Base-by-base conservation (phyloP, 331 rosid genomes). In the Malus hybrid region DNA sequence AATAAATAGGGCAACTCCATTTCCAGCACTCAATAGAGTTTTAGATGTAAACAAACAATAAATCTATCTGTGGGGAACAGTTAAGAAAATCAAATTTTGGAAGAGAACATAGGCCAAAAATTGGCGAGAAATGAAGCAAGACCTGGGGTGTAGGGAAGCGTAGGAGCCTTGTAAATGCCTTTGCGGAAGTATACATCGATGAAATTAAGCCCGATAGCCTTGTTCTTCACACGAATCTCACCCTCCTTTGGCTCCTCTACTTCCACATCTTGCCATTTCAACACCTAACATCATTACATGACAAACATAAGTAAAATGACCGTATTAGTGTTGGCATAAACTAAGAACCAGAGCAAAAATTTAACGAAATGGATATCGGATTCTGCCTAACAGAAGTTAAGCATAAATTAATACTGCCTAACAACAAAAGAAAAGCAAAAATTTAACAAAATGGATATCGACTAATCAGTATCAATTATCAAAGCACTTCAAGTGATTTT, bases 221-320 rank as follows among this genome's bases (percentile, higher is more conserved):
- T 88, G 82, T 90, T 86, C 87, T 64, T 91, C 28, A 91, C 87
- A 50, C 91, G 94, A 57, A 93, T 80, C 80, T 93, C 90, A 1
- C 96, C 98, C 66, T 90, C 94, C 68, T 88, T 83, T 1, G 97
- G 97, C 42, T 89, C 91, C 70, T 87, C 94, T 15, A 93, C 78
- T 78, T 91, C 94, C 74, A 93, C 96, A 83, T 91, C 96, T 68
- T 93, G 97, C 97, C 93, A 91, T 78, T 88, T 93, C 59, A 90
- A 82, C 46, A 93, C 97, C 98, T 91, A 76, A 56, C 52, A 67
- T 32, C 67, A 73, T 65, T 5, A 66, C 68, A 42, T 67, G 33
- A 65, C 55, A 64, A 74, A 8, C 42, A 5, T 6, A 48, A 60
- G 50, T 5, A 69, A 24, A 42, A 55, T 29, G 55, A 22, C 44